Evolutionary conservation across 176 grass and related monocot species (phyloP).

Genomic region (Zea luxurians): DNA sequence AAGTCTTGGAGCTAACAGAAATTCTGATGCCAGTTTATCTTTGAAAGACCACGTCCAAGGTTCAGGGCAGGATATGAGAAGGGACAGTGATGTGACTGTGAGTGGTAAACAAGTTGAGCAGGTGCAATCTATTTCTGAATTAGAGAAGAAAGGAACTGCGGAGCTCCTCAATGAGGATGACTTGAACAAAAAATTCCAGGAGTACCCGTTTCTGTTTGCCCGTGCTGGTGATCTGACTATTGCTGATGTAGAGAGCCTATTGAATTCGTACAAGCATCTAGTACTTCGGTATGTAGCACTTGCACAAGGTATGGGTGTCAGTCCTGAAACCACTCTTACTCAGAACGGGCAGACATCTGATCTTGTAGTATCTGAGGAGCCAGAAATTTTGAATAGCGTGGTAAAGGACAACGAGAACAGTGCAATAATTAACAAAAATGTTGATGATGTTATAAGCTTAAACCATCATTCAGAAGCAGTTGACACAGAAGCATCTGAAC

Average conservation of each 20-base stretch:
- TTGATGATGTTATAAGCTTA: conserved; percentile 30
- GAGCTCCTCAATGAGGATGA: conserved; percentile 82
- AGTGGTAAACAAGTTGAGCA: conserved; percentile 41
- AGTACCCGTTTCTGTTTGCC: conserved; percentile 83
- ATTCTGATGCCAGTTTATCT: conserved; percentile 43
- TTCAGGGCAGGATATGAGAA: conserved; percentile 47
- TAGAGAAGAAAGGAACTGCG: conserved; percentile 73
- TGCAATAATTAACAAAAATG: conserved; percentile 35
- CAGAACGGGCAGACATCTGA: conserved; percentile 39
- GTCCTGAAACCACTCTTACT: conserved; percentile 34
- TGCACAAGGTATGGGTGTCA: conserved; percentile 65
- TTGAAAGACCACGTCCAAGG: conserved; percentile 42
- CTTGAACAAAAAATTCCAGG: conserved; percentile 65
- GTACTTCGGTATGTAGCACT: conserved; percentile 71
- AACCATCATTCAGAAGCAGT: conserved; percentile 42
- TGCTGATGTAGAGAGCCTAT: conserved; percentile 84
- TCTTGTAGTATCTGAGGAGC: conserved; percentile 36
- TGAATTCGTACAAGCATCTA: conserved; percentile 86
- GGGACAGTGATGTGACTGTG: conserved; percentile 43
- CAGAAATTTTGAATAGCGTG: conserved; percentile 31
- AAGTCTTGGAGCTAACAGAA: conserved; percentile 37
- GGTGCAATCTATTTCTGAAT: conserved; percentile 51
- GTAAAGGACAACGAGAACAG: conserved; percentile 31
- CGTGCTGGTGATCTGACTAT: conserved; percentile 82
- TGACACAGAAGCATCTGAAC: not conserved